phyloP scores from a whole-genome alignment of 345 rosid species.

The Eucalyptus marginata region DNA sequence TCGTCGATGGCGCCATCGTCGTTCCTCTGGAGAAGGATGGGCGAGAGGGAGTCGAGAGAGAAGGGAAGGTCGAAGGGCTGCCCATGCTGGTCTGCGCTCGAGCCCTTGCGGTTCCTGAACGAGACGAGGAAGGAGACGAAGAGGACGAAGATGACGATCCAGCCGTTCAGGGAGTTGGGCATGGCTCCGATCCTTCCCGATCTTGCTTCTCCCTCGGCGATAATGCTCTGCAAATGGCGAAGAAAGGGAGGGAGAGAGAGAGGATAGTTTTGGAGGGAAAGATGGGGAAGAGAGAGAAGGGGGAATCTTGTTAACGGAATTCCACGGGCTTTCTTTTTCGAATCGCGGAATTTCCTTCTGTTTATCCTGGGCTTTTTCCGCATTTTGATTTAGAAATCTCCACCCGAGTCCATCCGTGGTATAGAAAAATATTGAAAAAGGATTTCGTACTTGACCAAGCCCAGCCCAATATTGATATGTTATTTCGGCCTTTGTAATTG shows the following conservation, averaged over 20 bases:
- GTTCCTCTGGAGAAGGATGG: background rate
- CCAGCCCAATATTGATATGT: background rate
- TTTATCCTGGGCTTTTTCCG: background rate
- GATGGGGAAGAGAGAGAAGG: background rate
- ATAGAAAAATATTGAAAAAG: background rate
- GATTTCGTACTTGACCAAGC: fast-evolving
- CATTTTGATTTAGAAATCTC: background rate
- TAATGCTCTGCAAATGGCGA: background rate
- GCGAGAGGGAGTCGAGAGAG: background rate
- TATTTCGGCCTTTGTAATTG: background rate
- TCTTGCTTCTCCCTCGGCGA: background rate
- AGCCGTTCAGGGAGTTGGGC: background rate
- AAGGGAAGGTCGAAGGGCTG: background rate
- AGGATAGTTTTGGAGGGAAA: background rate
- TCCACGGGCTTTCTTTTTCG: background rate
- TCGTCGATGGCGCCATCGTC: background rate
- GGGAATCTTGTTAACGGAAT: background rate
- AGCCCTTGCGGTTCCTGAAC: background rate
- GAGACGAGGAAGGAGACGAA: background rate
- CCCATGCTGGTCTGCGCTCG: background rate
- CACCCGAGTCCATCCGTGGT: background rate
- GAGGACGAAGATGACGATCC: background rate
- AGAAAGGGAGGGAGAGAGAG: background rate
- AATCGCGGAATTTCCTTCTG: background rate
- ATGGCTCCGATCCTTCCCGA: background rate